These are phyloP conservation scores for Coemansia sp. DNA, from an alignment of 192 early-diverging fungal species.

Conservation along the genomic window DNA sequence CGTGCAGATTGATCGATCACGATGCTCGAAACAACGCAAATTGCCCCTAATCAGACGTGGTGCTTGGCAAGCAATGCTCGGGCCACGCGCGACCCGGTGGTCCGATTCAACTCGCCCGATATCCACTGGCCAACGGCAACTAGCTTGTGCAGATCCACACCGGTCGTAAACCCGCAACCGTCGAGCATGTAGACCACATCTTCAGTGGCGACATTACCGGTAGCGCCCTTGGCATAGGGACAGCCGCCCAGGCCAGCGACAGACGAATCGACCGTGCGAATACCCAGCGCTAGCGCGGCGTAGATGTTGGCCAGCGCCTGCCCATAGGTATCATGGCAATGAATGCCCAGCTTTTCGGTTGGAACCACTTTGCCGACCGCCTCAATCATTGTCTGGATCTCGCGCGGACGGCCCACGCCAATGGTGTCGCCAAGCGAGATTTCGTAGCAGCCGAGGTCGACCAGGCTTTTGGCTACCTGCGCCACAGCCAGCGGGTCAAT, in stretches of 20 bases:
- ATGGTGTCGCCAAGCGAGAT: slow-evolving; percentile 96
- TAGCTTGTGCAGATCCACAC: slow-evolving; percentile 69
- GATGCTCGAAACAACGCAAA: no score
- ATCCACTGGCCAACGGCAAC: slow-evolving; percentile 84
- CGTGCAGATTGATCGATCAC: background rate
- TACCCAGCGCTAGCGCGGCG: slow-evolving; percentile 72
- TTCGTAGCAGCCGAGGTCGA: slow-evolving; percentile 94
- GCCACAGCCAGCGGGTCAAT: slow-evolving; percentile 69
- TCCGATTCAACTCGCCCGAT: slow-evolving; percentile 67
- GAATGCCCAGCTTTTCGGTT: slow-evolving; percentile 74
- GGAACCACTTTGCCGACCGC: slow-evolving; percentile 67
- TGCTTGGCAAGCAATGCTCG: slow-evolving; percentile 40
- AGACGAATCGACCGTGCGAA: slow-evolving; percentile 91
- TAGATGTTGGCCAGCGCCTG: slow-evolving; percentile 92
- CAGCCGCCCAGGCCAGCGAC: slow-evolving; percentile 94
- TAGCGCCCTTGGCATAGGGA: slow-evolving; percentile 93
- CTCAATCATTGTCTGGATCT: slow-evolving; percentile 66
- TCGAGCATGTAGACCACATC: slow-evolving; percentile 92
- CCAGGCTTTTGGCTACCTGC: slow-evolving; percentile 63
- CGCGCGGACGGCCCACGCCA: slow-evolving; percentile 76
- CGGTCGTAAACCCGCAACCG: slow-evolving; percentile 77
- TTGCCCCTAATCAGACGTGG: background rate
- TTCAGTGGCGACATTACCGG: slow-evolving; percentile 95
- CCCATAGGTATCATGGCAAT: slow-evolving; percentile 98
- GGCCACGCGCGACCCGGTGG: slow-evolving; percentile 54